A percentile compares a stretch with the other conserved stretches of the same genome.
Conservation (phyloP, 257 asterid species). For the Solanum megistacrolobum region DNA sequence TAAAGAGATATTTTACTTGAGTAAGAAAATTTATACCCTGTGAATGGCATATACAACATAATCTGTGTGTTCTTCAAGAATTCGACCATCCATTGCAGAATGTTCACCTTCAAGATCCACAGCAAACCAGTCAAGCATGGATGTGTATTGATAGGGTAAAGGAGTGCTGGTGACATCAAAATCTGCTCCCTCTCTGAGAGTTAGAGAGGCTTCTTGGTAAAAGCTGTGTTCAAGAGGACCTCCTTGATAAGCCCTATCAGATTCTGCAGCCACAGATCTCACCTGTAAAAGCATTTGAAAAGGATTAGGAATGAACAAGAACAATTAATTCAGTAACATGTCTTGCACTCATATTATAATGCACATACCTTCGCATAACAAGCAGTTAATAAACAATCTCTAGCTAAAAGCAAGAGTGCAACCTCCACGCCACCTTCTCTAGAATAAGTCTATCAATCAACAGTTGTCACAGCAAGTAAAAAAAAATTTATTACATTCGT, state of each 20-base stretch:
- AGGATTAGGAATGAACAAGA: background rate
- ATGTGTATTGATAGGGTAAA: constrained; percentile 54
- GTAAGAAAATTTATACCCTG: constrained; percentile 63
- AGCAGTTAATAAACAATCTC: background rate
- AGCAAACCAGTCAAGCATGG: constrained; percentile 94
- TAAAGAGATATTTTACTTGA: constrained; percentile 18
- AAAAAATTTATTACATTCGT: background rate
- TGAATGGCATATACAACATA: constrained; percentile 95
- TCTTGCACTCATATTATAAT: background rate
- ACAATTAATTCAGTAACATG: background rate
- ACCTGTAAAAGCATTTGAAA: constrained; percentile 41
- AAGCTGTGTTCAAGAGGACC: constrained; percentile 66
- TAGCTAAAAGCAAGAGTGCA: background rate
- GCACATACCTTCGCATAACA: background rate
- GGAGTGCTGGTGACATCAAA: constrained; percentile 36
- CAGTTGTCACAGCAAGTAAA: background rate
- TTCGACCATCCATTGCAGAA: constrained; percentile 99
- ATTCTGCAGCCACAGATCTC: constrained; percentile 88
- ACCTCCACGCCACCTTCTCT: background rate
- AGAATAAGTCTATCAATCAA: background rate
- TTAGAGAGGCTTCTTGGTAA: constrained; percentile 40
- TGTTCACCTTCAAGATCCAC: constrained; percentile 99
- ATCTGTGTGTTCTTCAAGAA: constrained; percentile 93
- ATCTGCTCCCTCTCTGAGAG: constrained; percentile 32
- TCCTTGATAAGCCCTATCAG: constrained; percentile 86